phyloP scores from a whole-genome alignment of 2,329 filamentous ascomycete genomes.

The Trichoderma polysporum region DNA sequence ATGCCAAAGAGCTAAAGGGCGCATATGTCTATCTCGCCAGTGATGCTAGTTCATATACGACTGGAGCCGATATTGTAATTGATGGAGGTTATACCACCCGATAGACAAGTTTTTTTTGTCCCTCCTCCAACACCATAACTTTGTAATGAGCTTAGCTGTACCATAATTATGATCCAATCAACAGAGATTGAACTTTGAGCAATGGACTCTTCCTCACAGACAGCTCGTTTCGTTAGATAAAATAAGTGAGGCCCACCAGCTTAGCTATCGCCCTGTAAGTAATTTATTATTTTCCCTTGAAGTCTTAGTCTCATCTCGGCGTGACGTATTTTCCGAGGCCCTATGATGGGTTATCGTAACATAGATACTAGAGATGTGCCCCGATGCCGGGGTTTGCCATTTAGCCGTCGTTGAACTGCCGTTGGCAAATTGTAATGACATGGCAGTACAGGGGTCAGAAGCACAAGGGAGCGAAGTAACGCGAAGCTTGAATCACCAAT shows the following conservation, averaged over 20 bases:
- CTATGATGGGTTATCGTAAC: neutral
- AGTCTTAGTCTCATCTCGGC: neutral
- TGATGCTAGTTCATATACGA: constrained; percentile 74
- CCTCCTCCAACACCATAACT: neutral
- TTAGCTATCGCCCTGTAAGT: neutral
- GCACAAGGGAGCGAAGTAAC: neutral
- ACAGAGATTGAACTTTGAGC: neutral
- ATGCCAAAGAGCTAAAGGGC: constrained; percentile 69
- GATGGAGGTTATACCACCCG: constrained; percentile 66
- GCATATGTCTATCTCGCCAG: constrained; percentile 76
- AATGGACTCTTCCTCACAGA: neutral
- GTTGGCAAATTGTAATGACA: neutral
- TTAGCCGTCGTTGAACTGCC: constrained; percentile 5
- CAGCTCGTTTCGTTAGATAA: neutral
- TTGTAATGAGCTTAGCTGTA: neutral
- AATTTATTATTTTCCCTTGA: neutral
- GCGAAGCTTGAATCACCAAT: neutral
- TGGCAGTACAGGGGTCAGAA: neutral
- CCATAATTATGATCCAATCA: neutral
- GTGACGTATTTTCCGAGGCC: neutral
- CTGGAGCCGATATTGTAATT: constrained; percentile 67
- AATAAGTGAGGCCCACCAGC: neutral
- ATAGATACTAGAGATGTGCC: neutral
- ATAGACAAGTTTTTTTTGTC: constrained; percentile 25
- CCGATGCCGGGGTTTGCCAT: neutral